A percentile compares a stretch with the other conserved stretches of the same genome.
phyloP scores from a whole-genome alignment of 169 alveolate genomes.

The Babesia bigemina region DNA sequence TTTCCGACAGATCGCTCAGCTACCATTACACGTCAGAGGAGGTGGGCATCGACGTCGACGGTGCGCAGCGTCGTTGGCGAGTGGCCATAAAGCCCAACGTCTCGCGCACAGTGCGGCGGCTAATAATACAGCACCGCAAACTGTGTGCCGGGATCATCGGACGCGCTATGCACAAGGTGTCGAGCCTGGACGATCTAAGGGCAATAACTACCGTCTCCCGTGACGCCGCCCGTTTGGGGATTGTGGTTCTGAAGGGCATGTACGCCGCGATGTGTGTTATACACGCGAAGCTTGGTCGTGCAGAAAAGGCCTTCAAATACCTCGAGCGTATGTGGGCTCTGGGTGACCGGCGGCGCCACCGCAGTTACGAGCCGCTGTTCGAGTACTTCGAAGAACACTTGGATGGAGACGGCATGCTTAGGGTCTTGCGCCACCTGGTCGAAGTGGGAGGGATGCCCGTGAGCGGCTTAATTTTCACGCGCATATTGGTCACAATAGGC shows the following conservation, averaged over 20 bases:
- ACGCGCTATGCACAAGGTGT: conserved; percentile 36
- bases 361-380: conserved; percentile 29
- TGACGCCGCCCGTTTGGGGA: conserved; percentile 31
- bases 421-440: conserved; percentile 34
- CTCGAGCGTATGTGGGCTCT: conserved; percentile 32
- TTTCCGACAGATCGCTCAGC: conserved; percentile 5
- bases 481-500: conserved; percentile 9
- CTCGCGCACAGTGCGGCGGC: conserved; percentile 9
- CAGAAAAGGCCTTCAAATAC: conserved; percentile 19
- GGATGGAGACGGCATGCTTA: conserved; percentile 33
- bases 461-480: conserved; percentile 25
- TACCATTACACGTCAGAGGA: conserved; percentile 21
- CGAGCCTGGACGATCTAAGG: conserved; percentile 19
- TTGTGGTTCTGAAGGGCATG: conserved; percentile 30
- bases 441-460: conserved; percentile 16
- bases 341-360: conserved; percentile 39
- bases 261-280: conserved; percentile 38
- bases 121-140: conserved; percentile 20
- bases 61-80: conserved; percentile 21
- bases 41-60: background rate
- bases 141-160: conserved; percentile 37
- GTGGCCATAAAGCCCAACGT: conserved; percentile 21
- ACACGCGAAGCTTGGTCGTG: conserved; percentile 19
- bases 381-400: conserved; percentile 18
- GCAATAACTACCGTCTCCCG: conserved; percentile 21